Evolutionary conservation across 192 early-diverging fungal species (phyloP), one percentile per base, ranked within the genome.

Genomic region (Phycomyces nitens): DNA sequence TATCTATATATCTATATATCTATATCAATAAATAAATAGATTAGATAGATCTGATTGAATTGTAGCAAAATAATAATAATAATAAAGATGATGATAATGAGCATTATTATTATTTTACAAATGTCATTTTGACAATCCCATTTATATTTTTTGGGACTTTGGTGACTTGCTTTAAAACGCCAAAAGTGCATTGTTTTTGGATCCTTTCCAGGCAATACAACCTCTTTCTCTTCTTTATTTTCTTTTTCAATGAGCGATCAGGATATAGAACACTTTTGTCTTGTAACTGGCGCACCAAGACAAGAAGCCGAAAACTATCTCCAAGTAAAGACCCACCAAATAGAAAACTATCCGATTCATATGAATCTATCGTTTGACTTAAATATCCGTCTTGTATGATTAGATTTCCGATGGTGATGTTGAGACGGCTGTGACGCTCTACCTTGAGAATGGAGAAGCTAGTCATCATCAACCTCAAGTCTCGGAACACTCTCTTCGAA

Each of bases 351-450:
- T 42, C 58, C 20, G 9, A 20, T 4, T 11, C 0, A 56, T 34
- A 20, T 56, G 18, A 0, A 43, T 56, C n/a, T 47, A 59, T 16
- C 2, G 0, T 47, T 16, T 34, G 56, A 16, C 10, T 34, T 27
- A 24, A 34, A 27, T 4, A 53, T 47, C 22, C 44, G 23, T 47
- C 22, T 53, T 54, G 5, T 38, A 6, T 47, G 44, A 27, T 10
- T 67, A 94, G 92, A 81, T 94, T 21, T 68, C 89, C 1, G 89
- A 92, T 39, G 86, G 86, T 27, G 77, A 87, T 62, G 76, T 92
- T 2, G 87, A 93, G 53, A 80, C 78, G 20, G 95, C 94, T 4
- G 74, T 97, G 44, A 72, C 86, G 41, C 72, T 97, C n/a, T 97
- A 85, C 70, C 78, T 93, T 66, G 94, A 94, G 64, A 92, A 83